Percentiles rank a stretch among this genome's conserved stretches.
These are phyloP conservation scores for Pyrus betulifolia DNA, from an alignment of 306 rosid species.

Conservation along the genomic window DNA sequence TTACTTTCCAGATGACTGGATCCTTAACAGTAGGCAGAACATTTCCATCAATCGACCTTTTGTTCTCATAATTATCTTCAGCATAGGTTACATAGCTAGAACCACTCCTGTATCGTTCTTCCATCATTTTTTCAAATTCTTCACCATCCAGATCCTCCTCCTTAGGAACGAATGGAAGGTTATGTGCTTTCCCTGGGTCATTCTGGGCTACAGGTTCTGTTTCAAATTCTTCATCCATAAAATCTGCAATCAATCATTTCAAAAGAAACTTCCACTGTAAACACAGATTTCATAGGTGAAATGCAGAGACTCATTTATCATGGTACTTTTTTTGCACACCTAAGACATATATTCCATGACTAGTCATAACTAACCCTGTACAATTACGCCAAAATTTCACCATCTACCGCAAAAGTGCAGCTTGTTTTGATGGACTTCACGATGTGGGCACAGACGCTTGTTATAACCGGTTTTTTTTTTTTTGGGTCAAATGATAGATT, in stretches of 20 bases:
- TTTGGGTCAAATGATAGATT: no score
- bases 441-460: not conserved
- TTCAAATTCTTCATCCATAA: conserved; percentile 46
- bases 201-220: conserved; percentile 17
- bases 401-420: not conserved
- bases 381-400: not conserved
- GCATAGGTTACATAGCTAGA: conserved; percentile 35
- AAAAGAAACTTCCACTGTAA: not conserved
- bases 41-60: conserved; percentile 32
- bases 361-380: not conserved
- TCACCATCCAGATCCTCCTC: conserved; percentile 73
- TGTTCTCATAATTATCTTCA: conserved; percentile 64
- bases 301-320: not conserved
- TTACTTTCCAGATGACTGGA: conserved; percentile 78
- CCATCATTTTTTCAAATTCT: conserved; percentile 74
- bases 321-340: not conserved
- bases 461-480: no score
- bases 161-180: conserved; percentile 52
- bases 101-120: conserved; percentile 44
- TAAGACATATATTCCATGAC: not conserved
- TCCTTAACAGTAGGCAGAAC: conserved; percentile 31
- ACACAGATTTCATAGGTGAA: not conserved
- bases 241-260: conserved; percentile 28
- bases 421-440: not conserved
- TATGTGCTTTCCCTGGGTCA: conserved; percentile 38